Evolutionary conservation across 2,329 filamentous ascomycete genomes (phyloP).

Genomic region (Xylaria hypoxylon): DNA sequence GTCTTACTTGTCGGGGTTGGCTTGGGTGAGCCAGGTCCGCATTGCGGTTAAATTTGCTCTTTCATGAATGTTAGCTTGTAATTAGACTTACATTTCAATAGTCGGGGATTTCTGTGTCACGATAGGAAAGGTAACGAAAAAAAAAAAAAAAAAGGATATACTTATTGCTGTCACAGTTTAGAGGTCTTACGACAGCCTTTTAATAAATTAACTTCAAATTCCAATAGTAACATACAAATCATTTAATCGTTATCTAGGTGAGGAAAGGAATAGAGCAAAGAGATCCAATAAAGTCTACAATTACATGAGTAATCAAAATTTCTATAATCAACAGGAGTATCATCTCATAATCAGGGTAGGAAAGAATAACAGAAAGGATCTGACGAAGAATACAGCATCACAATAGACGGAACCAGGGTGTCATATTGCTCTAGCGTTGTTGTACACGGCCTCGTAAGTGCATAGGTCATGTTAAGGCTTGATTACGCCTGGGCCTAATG

Average conservation of each 20-base stretch:
- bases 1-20: slow-evolving; percentile 37
- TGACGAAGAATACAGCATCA: background rate
- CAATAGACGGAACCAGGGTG: background rate
- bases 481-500: slow-evolving; percentile 3
- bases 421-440: background rate
- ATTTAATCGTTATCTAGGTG: no score
- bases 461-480: background rate
- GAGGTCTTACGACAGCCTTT: no score
- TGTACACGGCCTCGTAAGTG: background rate
- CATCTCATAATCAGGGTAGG: background rate
- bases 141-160: no score
- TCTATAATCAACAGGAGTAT: background rate
- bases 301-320: background rate
- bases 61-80: background rate
- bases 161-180: no score
- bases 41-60: background rate
- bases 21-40: slow-evolving; percentile 1
- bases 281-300: no score
- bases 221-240: no score
- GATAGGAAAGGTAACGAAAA: no score
- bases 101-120: no score
- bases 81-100: no score
- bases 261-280: no score
- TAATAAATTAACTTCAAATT: no score
- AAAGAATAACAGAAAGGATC: slow-evolving; percentile 4